Evolutionary conservation across 306 rosid genomes (phyloP), one percentile per base, ranked within the genome.

Genomic region (Senna siamea): DNA sequence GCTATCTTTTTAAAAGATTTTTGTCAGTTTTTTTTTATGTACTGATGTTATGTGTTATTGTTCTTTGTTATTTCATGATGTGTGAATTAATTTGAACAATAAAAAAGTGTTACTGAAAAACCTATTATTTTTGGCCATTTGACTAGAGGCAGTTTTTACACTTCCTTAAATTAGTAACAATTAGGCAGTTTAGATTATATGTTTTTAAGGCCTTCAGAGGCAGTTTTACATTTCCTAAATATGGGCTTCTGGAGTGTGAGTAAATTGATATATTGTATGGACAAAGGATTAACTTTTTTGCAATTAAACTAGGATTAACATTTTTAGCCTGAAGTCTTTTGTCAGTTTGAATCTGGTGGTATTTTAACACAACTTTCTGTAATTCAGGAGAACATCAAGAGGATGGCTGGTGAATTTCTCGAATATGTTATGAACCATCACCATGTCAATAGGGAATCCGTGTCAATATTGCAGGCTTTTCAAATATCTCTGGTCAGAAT

Each of bases 401-500:
- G 7, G 65, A 73, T 74, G 92, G 96, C 73, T 40, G 79, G 79
- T 67, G 75, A 60, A 66, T 89, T 87, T 81, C 90, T 89, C 50
- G 85, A 89, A 66, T 92, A 87, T 81, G 81, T 91, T 9, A 76
- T 88, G 88, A 69, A 72, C 81, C 85, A 92, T 82, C 91, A 87
- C 80, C 86, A 10, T 69, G 84, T 91, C 84, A 51, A 62, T 40
- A 71, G 66, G 5, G 86, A 90, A 77, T 80, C 90, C 56, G 81
- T 57, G 15, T 85, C 96, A 57, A 72, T 84, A 69, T 71, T 87
- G 64, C 94, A 94, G 83, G 93, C 97, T 58, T 89, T 92, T 76
- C 96, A 92, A 87, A 77, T 94, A 78, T 88, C 97, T 73, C 81
- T 94, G 99, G 99, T 94, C 65, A 82, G 90, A 74, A 66, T 66